These are phyloP conservation scores for Vanderwaltozyma yarrowii DNA, from an alignment of 805 yeast genomes.

Conservation along the genomic window DNA sequence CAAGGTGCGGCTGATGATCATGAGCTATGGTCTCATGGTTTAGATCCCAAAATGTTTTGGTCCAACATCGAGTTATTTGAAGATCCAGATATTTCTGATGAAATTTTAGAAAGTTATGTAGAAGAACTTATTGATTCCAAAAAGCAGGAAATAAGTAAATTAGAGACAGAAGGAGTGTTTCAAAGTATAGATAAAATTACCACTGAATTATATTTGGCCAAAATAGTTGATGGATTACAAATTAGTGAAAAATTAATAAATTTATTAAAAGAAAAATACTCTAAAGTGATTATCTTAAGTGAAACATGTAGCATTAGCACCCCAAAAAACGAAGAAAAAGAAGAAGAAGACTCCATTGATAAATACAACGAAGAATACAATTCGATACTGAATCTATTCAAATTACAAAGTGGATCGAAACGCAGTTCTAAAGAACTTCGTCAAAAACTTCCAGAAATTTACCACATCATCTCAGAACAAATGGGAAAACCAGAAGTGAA, in stretches of 20 bases:
- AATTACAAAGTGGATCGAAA: slow-evolving; percentile 37
- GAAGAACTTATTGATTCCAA: slow-evolving; percentile 1
- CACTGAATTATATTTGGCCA: slow-evolving; percentile 14
- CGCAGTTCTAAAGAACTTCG: slow-evolving; percentile 59
- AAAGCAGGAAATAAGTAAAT: not conserved
- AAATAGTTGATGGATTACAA: slow-evolving; percentile 7
- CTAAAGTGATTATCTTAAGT: slow-evolving; percentile 15
- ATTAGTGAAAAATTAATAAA: slow-evolving; percentile 5
- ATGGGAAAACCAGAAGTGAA: not conserved
- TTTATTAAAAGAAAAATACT: slow-evolving; percentile 6
- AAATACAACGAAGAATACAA: not conserved
- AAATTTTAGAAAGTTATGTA: slow-evolving; percentile 17
- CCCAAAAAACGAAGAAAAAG: not conserved
- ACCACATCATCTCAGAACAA: slow-evolving; percentile 15
- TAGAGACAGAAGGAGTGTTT: slow-evolving; percentile 9
- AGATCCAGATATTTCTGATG: slow-evolving; percentile 23
- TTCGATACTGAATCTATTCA: slow-evolving; percentile 5
- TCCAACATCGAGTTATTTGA: slow-evolving; percentile 24
- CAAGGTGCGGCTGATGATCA: slow-evolving; percentile 97
- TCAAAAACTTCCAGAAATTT: slow-evolving; percentile 34
- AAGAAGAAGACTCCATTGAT: not conserved
- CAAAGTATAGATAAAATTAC: slow-evolving; percentile 12
- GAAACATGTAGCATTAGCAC: slow-evolving; percentile 2
- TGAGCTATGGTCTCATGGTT: slow-evolving; percentile 63
- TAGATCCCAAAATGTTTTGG: slow-evolving; percentile 56